phyloP scores from a whole-genome alignment of 108 stramenopile species.

The Nitzschia sp. region DNA sequence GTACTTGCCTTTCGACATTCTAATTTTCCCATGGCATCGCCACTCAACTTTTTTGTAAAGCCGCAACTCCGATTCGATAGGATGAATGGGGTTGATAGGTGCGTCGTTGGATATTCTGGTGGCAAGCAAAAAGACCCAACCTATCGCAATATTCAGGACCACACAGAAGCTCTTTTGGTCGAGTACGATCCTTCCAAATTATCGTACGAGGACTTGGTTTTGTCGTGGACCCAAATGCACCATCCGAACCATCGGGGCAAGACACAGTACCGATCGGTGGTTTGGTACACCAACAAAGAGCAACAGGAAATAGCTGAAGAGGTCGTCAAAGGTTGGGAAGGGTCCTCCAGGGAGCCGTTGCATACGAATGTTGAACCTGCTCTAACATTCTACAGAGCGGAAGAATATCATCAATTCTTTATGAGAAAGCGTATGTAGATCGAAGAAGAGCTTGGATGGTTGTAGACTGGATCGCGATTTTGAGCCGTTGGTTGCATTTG shows the following conservation, averaged over 20 bases:
- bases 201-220: constrained; percentile 57
- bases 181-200: constrained; percentile 61
- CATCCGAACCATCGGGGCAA: constrained; percentile 36
- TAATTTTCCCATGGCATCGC: too few relatives aligned
- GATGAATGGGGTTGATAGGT: constrained; percentile 37
- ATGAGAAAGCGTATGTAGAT: constrained; percentile 38
- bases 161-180: constrained; percentile 70
- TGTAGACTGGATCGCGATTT: neutral
- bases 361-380: constrained; percentile 60
- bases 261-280: constrained; percentile 61
- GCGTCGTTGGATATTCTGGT: constrained; percentile 61
- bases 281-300: constrained; percentile 47
- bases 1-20: too few relatives aligned
- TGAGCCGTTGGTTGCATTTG: too few relatives aligned
- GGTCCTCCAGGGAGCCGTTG: constrained; percentile 23
- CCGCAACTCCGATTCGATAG: constrained; percentile 31
- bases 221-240: constrained; percentile 50
- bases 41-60: neutral
- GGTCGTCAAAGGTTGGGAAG: constrained; percentile 34
- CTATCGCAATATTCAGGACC: constrained; percentile 66
- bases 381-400: constrained; percentile 54
- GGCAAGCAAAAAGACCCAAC: constrained; percentile 59
- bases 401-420: constrained; percentile 78
- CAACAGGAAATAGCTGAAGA: constrained; percentile 44
- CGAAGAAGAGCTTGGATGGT: neutral